Conservation (phyloP, 495 filamentous ascomycete genomes). For the Clohesyomyces aquaticus region DNA sequence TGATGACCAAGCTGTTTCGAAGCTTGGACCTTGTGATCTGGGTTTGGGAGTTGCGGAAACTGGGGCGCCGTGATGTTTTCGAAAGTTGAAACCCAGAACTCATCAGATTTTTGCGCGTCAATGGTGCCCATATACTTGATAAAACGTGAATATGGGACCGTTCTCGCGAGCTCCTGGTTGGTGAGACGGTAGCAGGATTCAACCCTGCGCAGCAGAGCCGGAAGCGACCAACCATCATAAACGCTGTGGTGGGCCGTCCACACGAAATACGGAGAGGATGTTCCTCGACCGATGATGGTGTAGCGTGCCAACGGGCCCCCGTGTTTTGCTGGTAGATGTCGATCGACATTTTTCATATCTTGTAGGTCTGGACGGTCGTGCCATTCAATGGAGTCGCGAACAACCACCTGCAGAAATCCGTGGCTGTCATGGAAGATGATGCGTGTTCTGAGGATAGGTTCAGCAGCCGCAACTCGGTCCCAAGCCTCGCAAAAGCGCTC, state of each 20-base stretch:
- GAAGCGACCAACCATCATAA: constrained; percentile 66
- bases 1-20: constrained; percentile 19
- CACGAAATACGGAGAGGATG: constrained; percentile 22
- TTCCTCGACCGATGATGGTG: constrained; percentile 27
- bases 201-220: constrained; percentile 20
- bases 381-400: constrained; percentile 26
- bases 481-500: constrained; percentile 54
- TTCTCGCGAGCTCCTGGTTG: background rate
- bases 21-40: constrained; percentile 25
- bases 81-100: constrained; percentile 24
- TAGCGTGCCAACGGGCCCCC: constrained; percentile 27
- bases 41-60: constrained; percentile 32
- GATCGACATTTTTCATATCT: constrained; percentile 24
- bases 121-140: constrained; percentile 30
- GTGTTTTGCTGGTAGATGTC: constrained; percentile 20
- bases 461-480: constrained; percentile 45
- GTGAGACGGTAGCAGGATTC: constrained; percentile 26
- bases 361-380: constrained; percentile 12
- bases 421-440: constrained; percentile 43
- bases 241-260: constrained; percentile 67
- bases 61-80: constrained; percentile 29
- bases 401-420: constrained; percentile 41
- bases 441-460: constrained; percentile 50
- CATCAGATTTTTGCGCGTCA: constrained; percentile 24
- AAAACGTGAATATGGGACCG: constrained; percentile 28